Base-by-base conservation (phyloP, 139 green algal genomes). In the Volvox reticuliferus region DNA sequence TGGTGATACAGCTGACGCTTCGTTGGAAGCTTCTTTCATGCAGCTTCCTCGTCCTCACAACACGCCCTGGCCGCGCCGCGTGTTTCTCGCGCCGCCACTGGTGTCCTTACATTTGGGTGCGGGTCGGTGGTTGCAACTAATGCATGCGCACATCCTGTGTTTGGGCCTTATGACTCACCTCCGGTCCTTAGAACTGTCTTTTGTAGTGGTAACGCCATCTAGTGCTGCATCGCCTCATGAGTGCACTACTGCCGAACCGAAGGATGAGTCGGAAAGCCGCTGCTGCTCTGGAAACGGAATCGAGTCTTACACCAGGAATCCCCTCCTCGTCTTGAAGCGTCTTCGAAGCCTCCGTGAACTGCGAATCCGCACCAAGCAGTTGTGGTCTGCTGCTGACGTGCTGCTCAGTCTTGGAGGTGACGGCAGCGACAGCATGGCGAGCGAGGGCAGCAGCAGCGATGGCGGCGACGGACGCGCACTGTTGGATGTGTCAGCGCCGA, bases 141-240 rank as follows among this genome's bases (percentile, higher is more conserved):
- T 21, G 30, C 6, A 33, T 14, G 36, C 21, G 0, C 67, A 80
- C 62, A 65, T 89, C 35, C 83, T 89, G 33, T 89, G 83, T 65
- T 35, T 89, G 35, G 83, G 67, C 24, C 67, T 80, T 19, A 67
- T 89, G 67, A 80, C 67, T 5, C 67, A 80, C 1, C 83, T 89
- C 16, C 35, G 68, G 1, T 69, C 12, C 14, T 35, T 89, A 37
- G 2, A 28, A 0, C 67, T 89, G 35, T 69, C 26, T 17, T 80
- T 89, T 20, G 62, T 65, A 32, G 33, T 17, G 50, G 50, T 32
- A 44, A 3, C 19, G 50, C 44, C 44, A 14, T 55, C 9, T 55
- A 9, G 44, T 55, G 44, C 44, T 55, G 44, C 44, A 5, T 55
- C 9, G 44, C 44, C 44, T 55, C 5, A 55, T 9, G 44, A 55